Evolutionary conservation across 2,329 filamentous ascomycete genomes (phyloP).

Genomic region (Elsinoe fawcettii): DNA sequence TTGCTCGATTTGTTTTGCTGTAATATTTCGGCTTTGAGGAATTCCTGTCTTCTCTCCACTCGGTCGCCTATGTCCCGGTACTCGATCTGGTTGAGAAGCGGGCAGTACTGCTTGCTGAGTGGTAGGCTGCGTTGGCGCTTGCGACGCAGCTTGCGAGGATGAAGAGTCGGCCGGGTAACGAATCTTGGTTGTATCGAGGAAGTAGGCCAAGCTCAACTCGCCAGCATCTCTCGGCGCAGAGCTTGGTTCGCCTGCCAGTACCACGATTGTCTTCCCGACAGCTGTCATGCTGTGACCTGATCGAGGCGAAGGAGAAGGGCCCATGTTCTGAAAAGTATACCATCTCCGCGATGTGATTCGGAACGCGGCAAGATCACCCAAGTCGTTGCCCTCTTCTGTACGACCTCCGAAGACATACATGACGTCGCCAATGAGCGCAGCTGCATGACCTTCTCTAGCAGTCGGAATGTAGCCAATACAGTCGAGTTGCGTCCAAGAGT

Average conservation of each 20-base stretch:
- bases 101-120: neutral
- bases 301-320: constrained; percentile 82
- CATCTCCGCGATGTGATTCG: constrained; percentile 75
- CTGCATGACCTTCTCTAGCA: constrained; percentile 87
- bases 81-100: constrained; percentile 21
- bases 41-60: constrained; percentile 27
- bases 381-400: constrained; percentile 83
- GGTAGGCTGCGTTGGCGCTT: neutral
- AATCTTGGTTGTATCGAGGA: constrained; percentile 92
- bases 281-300: constrained; percentile 98
- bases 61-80: constrained; percentile 26
- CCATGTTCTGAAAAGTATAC: constrained; percentile 99
- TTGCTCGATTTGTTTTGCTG: constrained; percentile 25
- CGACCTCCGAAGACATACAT: constrained; percentile 99
- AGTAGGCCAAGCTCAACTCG: constrained; percentile 81
- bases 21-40: constrained; percentile 19
- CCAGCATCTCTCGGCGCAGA: constrained; percentile 71
- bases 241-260: constrained; percentile 89
- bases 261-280: constrained; percentile 83
- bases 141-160: constrained; percentile 8
- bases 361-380: constrained; percentile 87
- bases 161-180: constrained; percentile 67
- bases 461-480: constrained; percentile 97
- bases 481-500: constrained; percentile 80
- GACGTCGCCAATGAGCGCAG: constrained; percentile 87